Evolutionary conservation across 768 basidiomycete genomes (phyloP).

Genomic region (Aureoboletus auriporus): DNA sequence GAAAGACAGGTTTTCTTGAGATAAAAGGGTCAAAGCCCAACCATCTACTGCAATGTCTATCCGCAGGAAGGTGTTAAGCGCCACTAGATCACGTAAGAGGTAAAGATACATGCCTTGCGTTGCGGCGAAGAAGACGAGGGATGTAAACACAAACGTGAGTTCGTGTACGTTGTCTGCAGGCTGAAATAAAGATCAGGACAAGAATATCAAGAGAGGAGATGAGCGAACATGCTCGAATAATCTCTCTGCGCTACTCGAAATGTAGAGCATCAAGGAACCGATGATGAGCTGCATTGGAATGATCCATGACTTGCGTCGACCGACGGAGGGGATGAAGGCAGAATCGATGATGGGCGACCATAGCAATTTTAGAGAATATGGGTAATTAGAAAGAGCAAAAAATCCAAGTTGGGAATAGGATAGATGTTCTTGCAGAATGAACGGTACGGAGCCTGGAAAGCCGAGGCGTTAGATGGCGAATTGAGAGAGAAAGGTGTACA

Average conservation of each 20-base stretch:
- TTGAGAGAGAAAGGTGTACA: slow-evolving; percentile 10
- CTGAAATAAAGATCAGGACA: slow-evolving; percentile 38
- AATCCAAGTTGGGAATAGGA: slow-evolving; percentile 96
- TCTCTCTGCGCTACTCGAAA: slow-evolving; percentile 69
- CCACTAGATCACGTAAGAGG: background rate
- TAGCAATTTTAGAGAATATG: slow-evolving; percentile 93
- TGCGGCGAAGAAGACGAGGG: slow-evolving; percentile 90
- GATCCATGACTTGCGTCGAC: slow-evolving; percentile 98
- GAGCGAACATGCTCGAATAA: slow-evolving; percentile 70
- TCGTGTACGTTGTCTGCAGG: slow-evolving; percentile 74
- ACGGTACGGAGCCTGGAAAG: slow-evolving; percentile 83
- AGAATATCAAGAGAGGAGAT: slow-evolving; percentile 2
- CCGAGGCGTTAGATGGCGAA: slow-evolving; percentile 3
- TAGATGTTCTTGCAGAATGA: slow-evolving; percentile 90
- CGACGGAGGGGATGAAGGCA: slow-evolving; percentile 72
- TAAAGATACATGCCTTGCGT: slow-evolving; percentile 74
- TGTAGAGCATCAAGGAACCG: slow-evolving; percentile 76
- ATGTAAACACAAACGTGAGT: slow-evolving; percentile 81
- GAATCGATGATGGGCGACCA: slow-evolving; percentile 99
- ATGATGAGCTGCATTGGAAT: slow-evolving; percentile 94
- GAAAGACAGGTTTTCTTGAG: slow-evolving; percentile 90
- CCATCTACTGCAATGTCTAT: slow-evolving; percentile 97
- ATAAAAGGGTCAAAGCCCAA: slow-evolving; percentile 82
- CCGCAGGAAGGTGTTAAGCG: slow-evolving; percentile 12
- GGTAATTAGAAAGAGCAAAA: slow-evolving; percentile 89